Percentiles rank a stretch among this genome's conserved stretches.
phyloP scores from a whole-genome alignment of 345 rosid genomes.

The Gossypioides kirkii region DNA sequence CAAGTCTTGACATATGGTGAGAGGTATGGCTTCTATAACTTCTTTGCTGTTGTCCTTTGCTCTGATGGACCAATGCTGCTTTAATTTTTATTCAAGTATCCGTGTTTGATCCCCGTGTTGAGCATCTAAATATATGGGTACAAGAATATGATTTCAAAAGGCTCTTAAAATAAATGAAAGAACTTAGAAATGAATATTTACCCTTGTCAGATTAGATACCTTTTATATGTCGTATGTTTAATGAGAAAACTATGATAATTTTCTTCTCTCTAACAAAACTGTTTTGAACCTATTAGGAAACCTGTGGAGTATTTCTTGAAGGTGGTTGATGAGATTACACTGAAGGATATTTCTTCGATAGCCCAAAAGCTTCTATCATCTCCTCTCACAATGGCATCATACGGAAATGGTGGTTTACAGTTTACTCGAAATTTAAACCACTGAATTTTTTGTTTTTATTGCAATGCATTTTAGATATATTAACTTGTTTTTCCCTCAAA shows the following conservation, averaged over 20 bases:
- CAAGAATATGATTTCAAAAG: background rate
- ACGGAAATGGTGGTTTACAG: conserved; percentile 62
- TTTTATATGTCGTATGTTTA: background rate
- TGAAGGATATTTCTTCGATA: conserved; percentile 26
- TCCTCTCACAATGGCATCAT: conserved; percentile 92
- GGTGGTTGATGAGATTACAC: conserved; percentile 49
- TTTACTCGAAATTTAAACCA: background rate
- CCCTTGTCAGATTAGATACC: background rate
- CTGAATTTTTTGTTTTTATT: background rate
- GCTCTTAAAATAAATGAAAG: background rate
- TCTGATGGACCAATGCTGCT: background rate
- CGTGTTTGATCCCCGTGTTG: background rate
- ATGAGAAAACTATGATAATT: background rate
- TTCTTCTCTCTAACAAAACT: background rate
- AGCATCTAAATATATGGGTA: background rate
- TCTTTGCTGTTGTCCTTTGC: background rate
- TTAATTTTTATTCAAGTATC: background rate
- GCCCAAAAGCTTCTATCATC: conserved; percentile 35
- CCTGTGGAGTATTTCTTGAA: conserved; percentile 71
- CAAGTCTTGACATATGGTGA: conserved; percentile 79
- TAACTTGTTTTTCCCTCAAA: background rate
- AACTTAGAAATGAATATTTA: background rate
- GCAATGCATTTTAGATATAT: background rate
- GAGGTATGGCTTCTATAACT: conserved; percentile 44
- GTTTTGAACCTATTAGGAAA: conserved; percentile 42